These are phyloP conservation scores for Hygrophorus pudorinus DNA, from an alignment of 768 basidiomycete species.

Conservation along the genomic window DNA sequence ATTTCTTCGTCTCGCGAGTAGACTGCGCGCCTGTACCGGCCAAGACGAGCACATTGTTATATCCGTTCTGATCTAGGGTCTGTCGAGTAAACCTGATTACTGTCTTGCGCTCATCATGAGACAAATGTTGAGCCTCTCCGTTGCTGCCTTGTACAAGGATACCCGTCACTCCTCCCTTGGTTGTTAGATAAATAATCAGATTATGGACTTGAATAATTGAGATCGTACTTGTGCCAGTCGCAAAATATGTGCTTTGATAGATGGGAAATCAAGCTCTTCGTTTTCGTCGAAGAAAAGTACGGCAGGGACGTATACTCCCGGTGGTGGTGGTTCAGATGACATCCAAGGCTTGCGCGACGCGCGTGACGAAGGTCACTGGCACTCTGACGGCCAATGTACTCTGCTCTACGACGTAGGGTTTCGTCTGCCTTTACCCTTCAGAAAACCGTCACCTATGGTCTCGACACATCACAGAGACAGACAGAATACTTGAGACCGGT, in stretches of 20 bases:
- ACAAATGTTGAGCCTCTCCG: constrained; percentile 69
- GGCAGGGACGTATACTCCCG: constrained; percentile 71
- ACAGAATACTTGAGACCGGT: constrained; percentile 28
- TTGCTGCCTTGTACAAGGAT: constrained; percentile 69
- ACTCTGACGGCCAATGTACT: constrained; percentile 34
- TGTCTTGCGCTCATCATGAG: constrained; percentile 57
- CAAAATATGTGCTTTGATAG: constrained; percentile 62
- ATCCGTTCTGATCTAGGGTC: constrained; percentile 66
- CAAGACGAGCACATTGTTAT: constrained; percentile 56
- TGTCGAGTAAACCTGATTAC: constrained; percentile 56
- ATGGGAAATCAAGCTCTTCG: constrained; percentile 58
- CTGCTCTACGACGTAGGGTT: constrained; percentile 30
- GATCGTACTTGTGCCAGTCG: constrained; percentile 55
- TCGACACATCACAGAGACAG: constrained; percentile 31
- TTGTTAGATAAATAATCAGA: constrained; percentile 13
- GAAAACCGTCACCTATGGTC: constrained; percentile 46
- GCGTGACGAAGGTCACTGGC: neutral
- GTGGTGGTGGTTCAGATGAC: constrained; percentile 42
- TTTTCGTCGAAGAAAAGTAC: constrained; percentile 63
- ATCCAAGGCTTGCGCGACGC: constrained; percentile 5
- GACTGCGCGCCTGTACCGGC: constrained; percentile 82
- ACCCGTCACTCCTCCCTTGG: constrained; percentile 61
- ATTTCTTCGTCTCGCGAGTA: constrained; percentile 59
- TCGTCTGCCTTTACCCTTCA: constrained; percentile 21
- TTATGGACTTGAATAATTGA: constrained; percentile 9